phyloP scores from a whole-genome alignment of 2,329 filamentous ascomycete species.

The Xylaria sp. region DNA sequence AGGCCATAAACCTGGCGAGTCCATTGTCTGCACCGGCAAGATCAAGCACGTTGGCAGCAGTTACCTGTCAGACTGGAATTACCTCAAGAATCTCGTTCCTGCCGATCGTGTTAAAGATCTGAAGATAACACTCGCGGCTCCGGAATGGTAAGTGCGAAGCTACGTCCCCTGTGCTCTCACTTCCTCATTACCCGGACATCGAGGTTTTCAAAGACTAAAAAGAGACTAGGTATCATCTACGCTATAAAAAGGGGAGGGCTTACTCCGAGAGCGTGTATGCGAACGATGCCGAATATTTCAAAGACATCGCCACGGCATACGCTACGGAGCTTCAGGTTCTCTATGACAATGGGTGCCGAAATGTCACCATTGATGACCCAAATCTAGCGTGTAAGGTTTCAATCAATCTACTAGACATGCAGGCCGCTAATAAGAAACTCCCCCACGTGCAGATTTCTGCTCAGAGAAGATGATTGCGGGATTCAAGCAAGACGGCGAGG shows the following conservation, averaged over 20 bases:
- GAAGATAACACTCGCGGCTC: constrained; percentile 60
- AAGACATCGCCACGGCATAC: constrained; percentile 68
- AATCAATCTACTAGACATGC: not conserved
- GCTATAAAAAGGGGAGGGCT: constrained; percentile 60
- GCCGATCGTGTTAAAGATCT: constrained; percentile 64
- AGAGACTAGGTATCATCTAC: constrained; percentile 53
- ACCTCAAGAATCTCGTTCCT: constrained; percentile 54
- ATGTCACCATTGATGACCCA: constrained; percentile 71
- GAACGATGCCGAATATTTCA: constrained; percentile 67
- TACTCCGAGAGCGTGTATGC: constrained; percentile 63
- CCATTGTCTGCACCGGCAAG: constrained; percentile 53
- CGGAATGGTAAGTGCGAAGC: constrained; percentile 47
- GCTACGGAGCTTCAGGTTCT: constrained; percentile 60
- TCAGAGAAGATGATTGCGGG: constrained; percentile 73
- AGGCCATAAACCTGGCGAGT: constrained; percentile 54
- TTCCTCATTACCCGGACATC: not conserved
- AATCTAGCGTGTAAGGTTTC: constrained; percentile 65
- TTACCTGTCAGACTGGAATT: constrained; percentile 50
- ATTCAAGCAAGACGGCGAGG: constrained; percentile 72
- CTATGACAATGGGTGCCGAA: constrained; percentile 66
- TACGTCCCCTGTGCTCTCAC: not conserved
- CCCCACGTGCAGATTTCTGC: constrained; percentile 66
- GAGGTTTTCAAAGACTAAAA: constrained; percentile 7
- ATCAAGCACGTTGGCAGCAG: constrained; percentile 53
- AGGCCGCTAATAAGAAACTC: not conserved